Evolutionary conservation across 805 yeast genomes (phyloP), one percentile per base, ranked within the genome.

Genomic region (Candida andamanensis): DNA sequence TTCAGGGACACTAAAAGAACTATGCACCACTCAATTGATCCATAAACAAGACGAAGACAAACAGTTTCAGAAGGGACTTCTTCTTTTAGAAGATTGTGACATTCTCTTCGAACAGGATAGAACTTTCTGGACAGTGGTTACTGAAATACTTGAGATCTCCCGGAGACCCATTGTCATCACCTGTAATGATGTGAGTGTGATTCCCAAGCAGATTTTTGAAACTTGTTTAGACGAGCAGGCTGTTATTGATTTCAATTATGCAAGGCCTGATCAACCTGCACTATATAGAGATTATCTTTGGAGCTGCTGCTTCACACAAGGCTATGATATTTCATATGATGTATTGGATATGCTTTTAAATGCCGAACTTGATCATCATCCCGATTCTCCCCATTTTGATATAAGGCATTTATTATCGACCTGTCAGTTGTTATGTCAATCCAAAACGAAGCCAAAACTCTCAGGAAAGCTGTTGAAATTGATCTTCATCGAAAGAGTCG

Each of bases 61-160:
- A 11, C 46, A 46, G 14, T 71, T 70, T 30, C 76, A 70, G 37
- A 69, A 75, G 37, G 87, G 90, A 6, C 60, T 86, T 5, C 78
- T 92, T 4, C 55, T 92, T 20, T 66, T 90, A 36, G 95, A 89
- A 45, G 96, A 90, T 46, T 89, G 84, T 24, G 95, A 90, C 50
- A 63, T 85, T 8, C 52, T 89, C 13, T 85, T 81, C 46, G 85
- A 76, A 33, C 76, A 73, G 19, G 97, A 92, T 46, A 75, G 72
- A 35, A 76, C 77, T 2, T 89, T 90, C 49, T 92, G 97, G 96
- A 49, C 67, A 1, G 76, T 80, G 2, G 67, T 86, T 2, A 73
- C 71, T 28, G 79, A 75, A 29, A 65, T 85, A 10, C 54, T 86
- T 24, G 63, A 66, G 22, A 67, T 72, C 12, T 69, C 85, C 0